Base-by-base conservation (phyloP, 768 basidiomycete species). In the Nidularia sp. region DNA sequence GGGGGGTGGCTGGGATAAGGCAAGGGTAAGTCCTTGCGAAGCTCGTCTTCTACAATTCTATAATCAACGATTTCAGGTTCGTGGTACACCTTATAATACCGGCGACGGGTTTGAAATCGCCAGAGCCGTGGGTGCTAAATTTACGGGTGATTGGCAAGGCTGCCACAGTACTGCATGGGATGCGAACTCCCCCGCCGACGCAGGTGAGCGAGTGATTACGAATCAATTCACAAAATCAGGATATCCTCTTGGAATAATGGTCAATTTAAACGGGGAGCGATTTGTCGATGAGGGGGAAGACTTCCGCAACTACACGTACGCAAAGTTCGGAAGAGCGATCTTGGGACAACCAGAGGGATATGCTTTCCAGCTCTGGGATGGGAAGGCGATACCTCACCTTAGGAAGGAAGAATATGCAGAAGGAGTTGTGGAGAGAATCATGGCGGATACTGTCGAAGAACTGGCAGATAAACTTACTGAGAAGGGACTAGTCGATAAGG, bases 81-180 rank as follows among this genome's bases (percentile, higher is more conserved):
- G 85, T 53, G 84, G 86, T 13, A 88, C 86, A 1, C 85, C 86
- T 4, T 84, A 83, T 61, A 86, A 88, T 73, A 75, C 73, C 45
- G 84, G 86, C 13, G 86, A 88, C 56, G 81, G 83, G 0, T 76
- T 88, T 53, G 55, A 64, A 36, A 70, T 87, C 54, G 85, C 83
- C 1, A 58, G 67, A 25, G 63, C 66, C 6, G 52, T 80, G 32
- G 80, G 84, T 5, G 84, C 82, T 13, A 73, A 73, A 48, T 68
- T 81, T n/a, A 65, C 69, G 0, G 85, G 85, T n/a, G 83, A 87
- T 66, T 88, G 83, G 79, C 62, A 57, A 45, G 80, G 84, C n/a
- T 88, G 86, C 56, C 86, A 88, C 58, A 84, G 81, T 53, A 86
- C 85, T 4, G 79, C 78, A 59, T 87, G 86, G 86, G 86, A 86